Evolutionary conservation across 148 eudicot genomes (phyloP), one percentile per base, ranked within the genome.

Genomic region (Spergularia bocconei): DNA sequence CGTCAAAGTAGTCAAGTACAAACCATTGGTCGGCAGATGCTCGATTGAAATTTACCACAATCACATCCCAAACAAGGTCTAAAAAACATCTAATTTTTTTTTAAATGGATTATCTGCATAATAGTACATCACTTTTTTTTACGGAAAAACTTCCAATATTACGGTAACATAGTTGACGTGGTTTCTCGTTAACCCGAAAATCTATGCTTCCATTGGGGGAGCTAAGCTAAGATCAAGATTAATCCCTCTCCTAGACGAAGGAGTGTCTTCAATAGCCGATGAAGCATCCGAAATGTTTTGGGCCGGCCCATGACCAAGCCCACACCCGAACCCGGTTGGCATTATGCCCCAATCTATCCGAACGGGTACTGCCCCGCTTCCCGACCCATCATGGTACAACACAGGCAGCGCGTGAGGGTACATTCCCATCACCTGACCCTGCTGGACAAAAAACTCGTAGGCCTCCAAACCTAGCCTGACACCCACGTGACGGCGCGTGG

Each of bases 141-240:
- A 23, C 36, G 2, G 36, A 29, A 29, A 29, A 29, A 2, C 4
- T 29, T 0, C 36, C 36, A 29, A 29, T 29, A 3, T 0, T 3
- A 29, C 36, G 36, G 36, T 29, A 29, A 29, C 36, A 29, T 29
- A 29, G 36, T 29, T 29, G 36, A 29, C 36, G 36, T 29, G 36
- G 36, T 29, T 29, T 29, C 36, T 29, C 36, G 36, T 48, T 29
- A 48, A 48, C 1, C 9, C 13, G 52, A 11, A 48, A 48, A 48
- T 48, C 72, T 75, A 75, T 33, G 58, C 78, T 67, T 75, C 72
- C 71, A 75, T 75, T 11, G 78, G 78, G 6, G 78, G 78, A 56
- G 78, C 72, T 21, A 67, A 58, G 50, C 67, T 76, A 50, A 75
- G 78, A 67, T 76, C 78, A 57, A 76, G 72, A n/a, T 76, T 67